Base-by-base conservation (phyloP, 805 yeast genomes). In the Candida coleopterorum region DNA sequence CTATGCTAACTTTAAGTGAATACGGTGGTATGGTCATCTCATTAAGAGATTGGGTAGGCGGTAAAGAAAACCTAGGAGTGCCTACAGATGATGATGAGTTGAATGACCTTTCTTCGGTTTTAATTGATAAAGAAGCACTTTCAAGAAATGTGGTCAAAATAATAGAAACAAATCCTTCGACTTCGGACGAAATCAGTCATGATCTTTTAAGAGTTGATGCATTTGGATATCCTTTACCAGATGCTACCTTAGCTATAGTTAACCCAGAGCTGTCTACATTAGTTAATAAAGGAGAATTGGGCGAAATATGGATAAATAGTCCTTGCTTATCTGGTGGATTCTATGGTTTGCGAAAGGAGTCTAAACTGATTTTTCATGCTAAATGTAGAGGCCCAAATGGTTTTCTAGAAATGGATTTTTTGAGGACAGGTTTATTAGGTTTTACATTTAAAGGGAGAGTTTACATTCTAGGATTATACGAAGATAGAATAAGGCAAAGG, bases 291-390 rank as follows among this genome's bases (percentile, higher is more conserved):
- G 75, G 85, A 50, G 86, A 83, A 44, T 85, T 93, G 11, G 98
- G 98, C 18, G 99, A 93, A 57, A 81, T 93, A 23, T 93, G 97
- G 97, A 85, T 93, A n/a, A 96, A 89, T 50, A 82, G 94, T 29
- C 90, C 90, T 2, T 84, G 94, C 42, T 61, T 93, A 6, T 81
- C 95, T 2, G 96, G 95, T 11, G 96, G 95, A 0, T 85, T 84
- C 52, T 87, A 88, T 81, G 89, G 79, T 61, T 18, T 77, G 63
- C 34, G 86, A 22, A 64, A 62, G 30, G 72, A 84, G 29, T 83
- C 94, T 0, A 79, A 76, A 40, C 72, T 70, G 42, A 81, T 86
- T 2, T 87, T 87, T 59, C 93, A 83, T 49, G 95, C 95, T 0
- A 75, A 77, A 43, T 85, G 95, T 50, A 66, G 77, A 26, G 89